phyloP scores from a whole-genome alignment of 768 basidiomycete species.

The Pisolithus albus region DNA sequence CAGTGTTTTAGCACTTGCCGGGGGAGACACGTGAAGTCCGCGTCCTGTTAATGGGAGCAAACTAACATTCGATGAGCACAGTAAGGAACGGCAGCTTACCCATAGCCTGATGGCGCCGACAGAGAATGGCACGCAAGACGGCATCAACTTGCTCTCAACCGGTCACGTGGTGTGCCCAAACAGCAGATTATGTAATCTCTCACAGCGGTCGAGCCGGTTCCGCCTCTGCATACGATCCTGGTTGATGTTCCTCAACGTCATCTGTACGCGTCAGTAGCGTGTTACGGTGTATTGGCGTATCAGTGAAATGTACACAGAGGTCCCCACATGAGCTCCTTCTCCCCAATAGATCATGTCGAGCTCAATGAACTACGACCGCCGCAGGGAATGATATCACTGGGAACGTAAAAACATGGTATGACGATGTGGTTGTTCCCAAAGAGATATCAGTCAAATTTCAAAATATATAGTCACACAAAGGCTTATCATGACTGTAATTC shows the following conservation, averaged over 20 bases:
- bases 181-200: neutral
- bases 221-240: neutral
- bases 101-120: slow-evolving; percentile 16
- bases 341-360: slow-evolving; percentile 47
- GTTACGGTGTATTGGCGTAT: neutral
- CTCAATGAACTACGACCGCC: slow-evolving; percentile 73
- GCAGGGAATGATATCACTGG: slow-evolving; percentile 50
- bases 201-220: slow-evolving; percentile 14
- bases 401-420: no score
- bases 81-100: slow-evolving; percentile 8
- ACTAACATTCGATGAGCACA: slow-evolving; percentile 14
- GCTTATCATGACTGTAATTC: no score
- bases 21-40: slow-evolving; percentile 9
- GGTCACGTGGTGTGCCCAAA: neutral
- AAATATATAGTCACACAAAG: no score
- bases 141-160: neutral
- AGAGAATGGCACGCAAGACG: slow-evolving; percentile 17
- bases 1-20: slow-evolving; percentile 11
- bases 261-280: slow-evolving; percentile 20
- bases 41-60: slow-evolving; percentile 6
- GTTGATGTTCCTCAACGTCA: slow-evolving; percentile 6
- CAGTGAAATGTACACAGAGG: slow-evolving; percentile 25
- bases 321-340: slow-evolving; percentile 44
- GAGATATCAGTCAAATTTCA: no score
- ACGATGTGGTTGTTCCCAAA: no score